Conservation (phyloP, 179 eudicot genomes). For the Silene noctiflora region DNA sequence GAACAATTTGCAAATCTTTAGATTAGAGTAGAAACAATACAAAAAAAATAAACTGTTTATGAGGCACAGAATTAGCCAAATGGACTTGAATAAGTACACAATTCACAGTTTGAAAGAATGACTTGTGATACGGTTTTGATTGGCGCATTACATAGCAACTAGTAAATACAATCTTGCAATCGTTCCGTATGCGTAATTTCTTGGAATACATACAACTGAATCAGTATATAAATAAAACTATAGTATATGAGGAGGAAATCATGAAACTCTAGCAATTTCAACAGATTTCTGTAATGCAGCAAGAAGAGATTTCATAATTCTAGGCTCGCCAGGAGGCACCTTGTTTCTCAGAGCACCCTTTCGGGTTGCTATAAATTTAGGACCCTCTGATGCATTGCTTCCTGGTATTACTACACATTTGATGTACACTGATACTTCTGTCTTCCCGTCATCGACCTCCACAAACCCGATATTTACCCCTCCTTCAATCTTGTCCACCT, state of each 20-base stretch:
- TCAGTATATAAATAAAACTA: too few relatives aligned
- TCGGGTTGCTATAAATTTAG: conserved; percentile 65
- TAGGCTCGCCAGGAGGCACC: conserved; percentile 79
- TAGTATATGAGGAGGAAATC: background rate
- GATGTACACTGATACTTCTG: conserved; percentile 59
- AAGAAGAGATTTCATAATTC: conserved; percentile 80
- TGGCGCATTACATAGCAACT: too few relatives aligned
- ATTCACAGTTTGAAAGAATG: too few relatives aligned
- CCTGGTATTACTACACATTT: conserved; percentile 66
- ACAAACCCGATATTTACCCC: conserved; percentile 85
- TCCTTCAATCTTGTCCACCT: conserved; percentile 88
- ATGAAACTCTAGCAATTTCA: conserved; percentile 55
- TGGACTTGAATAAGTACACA: too few relatives aligned
- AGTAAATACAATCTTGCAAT: too few relatives aligned
- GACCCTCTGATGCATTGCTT: conserved; percentile 33
- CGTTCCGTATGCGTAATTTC: too few relatives aligned
- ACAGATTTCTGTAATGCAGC: conserved; percentile 62
- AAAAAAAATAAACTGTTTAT: too few relatives aligned
- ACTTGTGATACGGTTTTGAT: too few relatives aligned
- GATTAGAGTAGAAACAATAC: too few relatives aligned
- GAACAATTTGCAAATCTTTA: too few relatives aligned
- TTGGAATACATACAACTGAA: too few relatives aligned
- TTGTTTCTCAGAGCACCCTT: conserved; percentile 56
- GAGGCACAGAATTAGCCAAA: too few relatives aligned
- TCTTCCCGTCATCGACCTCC: conserved; percentile 53